Percentiles rank a stretch among this genome's conserved stretches.
Evolutionary conservation across 2,329 filamentous ascomycete genomes (phyloP).

Genomic region (Chalaropsis thielavioides): DNA sequence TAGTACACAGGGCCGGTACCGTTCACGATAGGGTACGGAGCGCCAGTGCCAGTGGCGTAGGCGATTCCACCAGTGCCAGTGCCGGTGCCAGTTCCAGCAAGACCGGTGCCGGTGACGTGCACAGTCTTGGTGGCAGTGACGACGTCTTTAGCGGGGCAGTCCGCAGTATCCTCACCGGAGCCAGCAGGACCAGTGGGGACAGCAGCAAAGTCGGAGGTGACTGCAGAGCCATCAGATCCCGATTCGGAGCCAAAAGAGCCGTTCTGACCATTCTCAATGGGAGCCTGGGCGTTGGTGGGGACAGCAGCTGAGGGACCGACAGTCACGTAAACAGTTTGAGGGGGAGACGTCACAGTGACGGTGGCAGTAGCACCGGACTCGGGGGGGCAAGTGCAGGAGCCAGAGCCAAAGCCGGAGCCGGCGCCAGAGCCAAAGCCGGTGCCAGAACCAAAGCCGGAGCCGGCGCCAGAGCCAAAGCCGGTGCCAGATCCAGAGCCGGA

Average conservation of each 20-base stretch:
- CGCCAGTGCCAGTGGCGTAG: slow-evolving; percentile 18
- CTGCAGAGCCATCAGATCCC: slow-evolving; percentile 15
- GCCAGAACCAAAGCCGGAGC: slow-evolving; percentile 19
- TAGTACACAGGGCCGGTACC: slow-evolving; percentile 25
- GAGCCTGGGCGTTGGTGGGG: slow-evolving; percentile 14
- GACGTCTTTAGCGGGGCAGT: slow-evolving; percentile 13
- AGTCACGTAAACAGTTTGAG: slow-evolving; percentile 23
- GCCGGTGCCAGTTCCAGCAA: slow-evolving; percentile 19
- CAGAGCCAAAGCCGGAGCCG: slow-evolving; percentile 1
- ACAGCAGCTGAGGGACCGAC: slow-evolving; percentile 18
- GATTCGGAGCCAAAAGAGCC: slow-evolving; percentile 13
- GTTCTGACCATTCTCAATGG: neutral
- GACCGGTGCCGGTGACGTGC: slow-evolving; percentile 25
- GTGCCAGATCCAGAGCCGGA: neutral
- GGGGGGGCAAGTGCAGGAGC: slow-evolving; percentile 7
- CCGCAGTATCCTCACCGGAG: slow-evolving; percentile 5
- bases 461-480: neutral
- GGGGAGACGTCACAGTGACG: slow-evolving; percentile 20
- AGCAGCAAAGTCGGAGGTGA: slow-evolving; percentile 10
- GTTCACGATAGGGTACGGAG: slow-evolving; percentile 29
- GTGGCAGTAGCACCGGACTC: slow-evolving; percentile 7
- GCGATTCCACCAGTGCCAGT: slow-evolving; percentile 24
- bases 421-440: slow-evolving; percentile 25
- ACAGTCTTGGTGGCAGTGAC: slow-evolving; percentile 20
- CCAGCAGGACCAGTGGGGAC: slow-evolving; percentile 11